phyloP scores from a whole-genome alignment of 2,329 filamentous ascomycete genomes.

The Fusarium sororula region DNA sequence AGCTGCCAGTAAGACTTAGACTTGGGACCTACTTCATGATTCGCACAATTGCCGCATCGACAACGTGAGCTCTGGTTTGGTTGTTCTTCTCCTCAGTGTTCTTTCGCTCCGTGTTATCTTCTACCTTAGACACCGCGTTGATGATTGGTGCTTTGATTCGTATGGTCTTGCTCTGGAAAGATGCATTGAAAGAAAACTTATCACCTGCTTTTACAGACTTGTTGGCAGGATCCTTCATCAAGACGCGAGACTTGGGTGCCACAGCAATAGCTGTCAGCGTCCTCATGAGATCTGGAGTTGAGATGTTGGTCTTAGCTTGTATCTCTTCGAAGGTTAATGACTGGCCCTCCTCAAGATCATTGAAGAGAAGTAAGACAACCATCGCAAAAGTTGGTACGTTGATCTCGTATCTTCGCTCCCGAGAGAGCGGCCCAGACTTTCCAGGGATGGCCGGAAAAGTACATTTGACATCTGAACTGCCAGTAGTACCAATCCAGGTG shows the following conservation, averaged over 20 bases:
- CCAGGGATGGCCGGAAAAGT: slow-evolving; percentile 77
- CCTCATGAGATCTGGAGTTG: slow-evolving; percentile 75
- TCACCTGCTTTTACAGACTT: slow-evolving; percentile 82
- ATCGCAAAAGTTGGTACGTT: slow-evolving; percentile 94
- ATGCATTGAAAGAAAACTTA: slow-evolving; percentile 81
- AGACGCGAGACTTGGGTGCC: slow-evolving; percentile 81
- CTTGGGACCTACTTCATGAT: slow-evolving; percentile 81
- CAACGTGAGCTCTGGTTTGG: slow-evolving; percentile 73
- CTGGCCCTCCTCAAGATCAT: slow-evolving; percentile 69
- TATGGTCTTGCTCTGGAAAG: slow-evolving; percentile 83
- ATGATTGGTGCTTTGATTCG: slow-evolving; percentile 92
- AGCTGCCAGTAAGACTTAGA: no score
- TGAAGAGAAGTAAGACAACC: slow-evolving; percentile 90
- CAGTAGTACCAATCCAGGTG: slow-evolving; percentile 78
- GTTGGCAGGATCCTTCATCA: slow-evolving; percentile 81
- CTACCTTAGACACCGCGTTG: slow-evolving; percentile 82
- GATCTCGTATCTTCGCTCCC: slow-evolving; percentile 83
- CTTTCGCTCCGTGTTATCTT: slow-evolving; percentile 74
- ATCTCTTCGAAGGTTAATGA: slow-evolving; percentile 77
- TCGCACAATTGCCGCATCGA: slow-evolving; percentile 80
- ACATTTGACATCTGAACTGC: slow-evolving; percentile 87
- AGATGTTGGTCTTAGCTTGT: slow-evolving; percentile 82
- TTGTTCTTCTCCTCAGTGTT: slow-evolving; percentile 81
- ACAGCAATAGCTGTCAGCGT: slow-evolving; percentile 85
- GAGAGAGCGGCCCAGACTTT: slow-evolving; percentile 69